Conservation (phyloP, 257 asterid species). For the Echites panduratus region DNA sequence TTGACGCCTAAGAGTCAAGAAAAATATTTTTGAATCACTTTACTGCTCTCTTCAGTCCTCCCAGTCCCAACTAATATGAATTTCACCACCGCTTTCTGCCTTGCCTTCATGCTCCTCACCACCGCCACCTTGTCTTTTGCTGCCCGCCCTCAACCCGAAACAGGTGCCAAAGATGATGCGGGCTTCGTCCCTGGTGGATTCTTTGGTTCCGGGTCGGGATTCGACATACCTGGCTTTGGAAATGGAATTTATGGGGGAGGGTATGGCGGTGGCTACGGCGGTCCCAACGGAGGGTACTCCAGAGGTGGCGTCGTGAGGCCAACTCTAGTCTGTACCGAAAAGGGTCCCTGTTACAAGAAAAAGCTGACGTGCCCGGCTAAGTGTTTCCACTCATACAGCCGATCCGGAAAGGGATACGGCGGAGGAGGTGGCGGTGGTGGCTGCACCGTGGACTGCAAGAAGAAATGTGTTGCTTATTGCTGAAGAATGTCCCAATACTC, state of each 20-base stretch:
- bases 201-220: slow-evolving; percentile 50
- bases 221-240: slow-evolving; percentile 67
- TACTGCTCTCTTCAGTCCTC: too few relatives aligned
- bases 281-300: slow-evolving; percentile 59
- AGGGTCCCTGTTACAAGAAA: slow-evolving; percentile 76
- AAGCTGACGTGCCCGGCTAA: slow-evolving; percentile 75
- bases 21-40: too few relatives aligned
- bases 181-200: slow-evolving; percentile 24
- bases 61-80: slow-evolving; percentile 30
- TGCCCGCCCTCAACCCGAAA: slow-evolving; percentile 23
- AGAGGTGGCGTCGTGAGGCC: slow-evolving; percentile 42
- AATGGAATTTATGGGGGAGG: slow-evolving; percentile 38
- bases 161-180: too few relatives aligned
- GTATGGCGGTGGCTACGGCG: slow-evolving; percentile 67
- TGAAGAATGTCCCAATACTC: neutral
- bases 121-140: slow-evolving; percentile 31
- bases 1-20: neutral
- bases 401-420: slow-evolving; percentile 78
- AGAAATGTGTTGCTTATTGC: slow-evolving; percentile 71
- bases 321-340: slow-evolving; percentile 39
- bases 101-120: slow-evolving; percentile 30
- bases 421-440: slow-evolving; percentile 94
- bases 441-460: slow-evolving; percentile 72
- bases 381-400: slow-evolving; percentile 67
- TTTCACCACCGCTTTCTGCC: slow-evolving; percentile 16